Percentiles rank a stretch among this genome's conserved stretches.
phyloP scores from a whole-genome alignment of 1,284 basidiomycete species.

The Ustilago shanxiensis region DNA sequence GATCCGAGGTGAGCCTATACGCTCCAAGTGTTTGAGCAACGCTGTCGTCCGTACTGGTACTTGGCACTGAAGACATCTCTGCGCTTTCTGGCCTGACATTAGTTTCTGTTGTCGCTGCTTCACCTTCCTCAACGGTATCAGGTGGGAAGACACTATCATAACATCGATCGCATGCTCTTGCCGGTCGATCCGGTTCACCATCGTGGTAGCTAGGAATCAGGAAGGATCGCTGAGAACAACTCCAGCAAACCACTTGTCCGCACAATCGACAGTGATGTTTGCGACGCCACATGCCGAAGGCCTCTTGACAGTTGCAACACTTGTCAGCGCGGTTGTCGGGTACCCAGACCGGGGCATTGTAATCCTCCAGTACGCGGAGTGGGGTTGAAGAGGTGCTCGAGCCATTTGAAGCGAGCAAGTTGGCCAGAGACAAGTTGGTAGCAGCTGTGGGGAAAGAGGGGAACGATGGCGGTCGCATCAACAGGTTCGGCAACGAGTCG shows the following conservation, averaged over 20 bases:
- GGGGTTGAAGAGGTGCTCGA: conserved; percentile 21
- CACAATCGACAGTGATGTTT: conserved; percentile 91
- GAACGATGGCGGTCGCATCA: conserved; percentile 48
- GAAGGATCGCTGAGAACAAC: conserved; percentile 73
- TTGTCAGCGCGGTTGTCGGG: conserved; percentile 83
- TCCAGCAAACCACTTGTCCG: conserved; percentile 85
- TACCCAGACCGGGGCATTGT: conserved; percentile 91
- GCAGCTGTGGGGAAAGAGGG: conserved; percentile 32
- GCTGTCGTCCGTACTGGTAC: conserved; percentile 42
- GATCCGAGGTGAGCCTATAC: conserved; percentile 19
- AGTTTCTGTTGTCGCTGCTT: neutral
- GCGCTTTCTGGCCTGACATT: conserved; percentile 17
- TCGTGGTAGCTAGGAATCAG: conserved; percentile 64
- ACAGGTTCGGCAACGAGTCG: conserved; percentile 45
- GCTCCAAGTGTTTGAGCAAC: conserved; percentile 21
- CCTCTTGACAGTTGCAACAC: conserved; percentile 84
- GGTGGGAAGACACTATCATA: conserved; percentile 83
- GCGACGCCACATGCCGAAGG: conserved; percentile 84
- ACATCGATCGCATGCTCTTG: conserved; percentile 85
- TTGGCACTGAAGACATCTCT: conserved; percentile 42
- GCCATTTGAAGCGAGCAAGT: conserved; percentile 32
- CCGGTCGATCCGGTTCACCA: conserved; percentile 74
- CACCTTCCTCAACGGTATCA: conserved; percentile 33
- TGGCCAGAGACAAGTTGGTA: conserved; percentile 39
- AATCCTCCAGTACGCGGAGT: conserved; percentile 78